These are phyloP conservation scores for Verticillium nubilum DNA, from an alignment of 2,329 filamentous ascomycete species.

Conservation along the genomic window DNA sequence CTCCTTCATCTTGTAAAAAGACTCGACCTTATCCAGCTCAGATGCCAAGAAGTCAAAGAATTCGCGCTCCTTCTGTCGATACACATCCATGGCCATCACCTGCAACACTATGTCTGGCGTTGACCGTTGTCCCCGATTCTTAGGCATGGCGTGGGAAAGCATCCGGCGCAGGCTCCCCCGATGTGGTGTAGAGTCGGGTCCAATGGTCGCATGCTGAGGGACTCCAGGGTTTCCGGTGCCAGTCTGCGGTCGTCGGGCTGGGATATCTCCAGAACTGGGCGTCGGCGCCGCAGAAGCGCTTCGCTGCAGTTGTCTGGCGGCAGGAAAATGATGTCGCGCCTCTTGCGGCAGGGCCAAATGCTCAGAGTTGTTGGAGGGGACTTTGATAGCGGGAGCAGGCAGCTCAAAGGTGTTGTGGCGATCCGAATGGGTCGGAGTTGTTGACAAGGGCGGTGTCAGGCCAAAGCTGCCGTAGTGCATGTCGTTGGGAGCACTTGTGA, in stretches of 20 bases:
- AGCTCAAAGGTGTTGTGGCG: constrained; percentile 39
- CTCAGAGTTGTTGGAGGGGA: constrained; percentile 25
- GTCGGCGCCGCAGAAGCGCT: constrained; percentile 26
- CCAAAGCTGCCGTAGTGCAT: constrained; percentile 50
- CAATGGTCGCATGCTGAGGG: constrained; percentile 3
- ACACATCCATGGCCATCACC: constrained; percentile 42
- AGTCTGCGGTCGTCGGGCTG: constrained; percentile 8
- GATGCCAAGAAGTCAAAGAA: constrained; percentile 82
- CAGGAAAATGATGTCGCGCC: constrained; percentile 10
- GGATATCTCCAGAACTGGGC: constrained; percentile 17
- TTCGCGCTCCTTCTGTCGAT: constrained; percentile 71
- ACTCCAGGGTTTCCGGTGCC: constrained; percentile 1
- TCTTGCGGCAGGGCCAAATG: constrained; percentile 9
- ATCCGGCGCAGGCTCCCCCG: constrained; percentile 27
- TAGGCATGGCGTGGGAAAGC: constrained; percentile 27
- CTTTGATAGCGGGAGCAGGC: constrained; percentile 46
- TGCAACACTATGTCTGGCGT: constrained; percentile 36
- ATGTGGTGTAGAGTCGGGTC: constrained; percentile 4
- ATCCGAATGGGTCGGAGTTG: constrained; percentile 17
- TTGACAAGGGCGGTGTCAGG: constrained; percentile 29
- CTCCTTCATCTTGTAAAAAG: constrained; percentile 85
- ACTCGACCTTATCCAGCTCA: constrained; percentile 86
- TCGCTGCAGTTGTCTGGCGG: constrained; percentile 24
- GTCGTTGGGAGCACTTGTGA: constrained; percentile 31
- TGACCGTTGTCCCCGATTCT: neutral